Evolutionary conservation across 2,329 filamentous ascomycete species (phyloP), one percentile per base, ranked within the genome.

Genomic region (Colletotrichum endophyticum): DNA sequence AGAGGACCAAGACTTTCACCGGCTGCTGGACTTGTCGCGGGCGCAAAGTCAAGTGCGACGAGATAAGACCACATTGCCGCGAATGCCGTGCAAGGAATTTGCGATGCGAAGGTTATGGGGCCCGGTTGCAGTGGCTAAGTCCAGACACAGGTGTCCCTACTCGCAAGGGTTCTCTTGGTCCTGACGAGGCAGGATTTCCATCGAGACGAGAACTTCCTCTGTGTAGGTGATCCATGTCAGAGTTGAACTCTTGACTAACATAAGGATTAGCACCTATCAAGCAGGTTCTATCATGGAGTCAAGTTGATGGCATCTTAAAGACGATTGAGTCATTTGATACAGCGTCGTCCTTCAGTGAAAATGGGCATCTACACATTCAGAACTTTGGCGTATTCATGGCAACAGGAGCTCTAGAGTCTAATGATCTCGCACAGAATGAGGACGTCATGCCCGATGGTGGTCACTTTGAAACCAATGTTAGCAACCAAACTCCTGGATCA

Each of bases 21-120:
- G 84, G 84, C 13, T 85, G 84, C 72, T 85, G 83, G 83, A 84
- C 84, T 8, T 85, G 84, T 75, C 84, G 84, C 16, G 73, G 80
- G 30, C 80, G 84, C n/a, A 83, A 83, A 73, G 81, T 85, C 77
- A 85, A 85, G 78, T 72, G 69, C 22, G 84, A 85, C 66, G 84
- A 85, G 78, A 77, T 70, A 39, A 79, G 77, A 25, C 84, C 84
- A 3, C 73, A 68, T 13, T 85, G 84, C 64, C 66, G 73, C 59
- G 81, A 84, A 70, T 85, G 84, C 77, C 71, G 28, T 72, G 75
- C 13, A 80, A 81, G 27, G 34, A 73, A 73, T 25, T 74, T 84
- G 44, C 63, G 69, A 27, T 85, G 84, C 22, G 79, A 82, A 67
- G 84, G 83, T 9, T 84, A 84, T 62, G 77, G 79, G 63, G 77